Conservation (phyloP, 2,329 filamentous ascomycete species). For the Botrytis aclada region DNA sequence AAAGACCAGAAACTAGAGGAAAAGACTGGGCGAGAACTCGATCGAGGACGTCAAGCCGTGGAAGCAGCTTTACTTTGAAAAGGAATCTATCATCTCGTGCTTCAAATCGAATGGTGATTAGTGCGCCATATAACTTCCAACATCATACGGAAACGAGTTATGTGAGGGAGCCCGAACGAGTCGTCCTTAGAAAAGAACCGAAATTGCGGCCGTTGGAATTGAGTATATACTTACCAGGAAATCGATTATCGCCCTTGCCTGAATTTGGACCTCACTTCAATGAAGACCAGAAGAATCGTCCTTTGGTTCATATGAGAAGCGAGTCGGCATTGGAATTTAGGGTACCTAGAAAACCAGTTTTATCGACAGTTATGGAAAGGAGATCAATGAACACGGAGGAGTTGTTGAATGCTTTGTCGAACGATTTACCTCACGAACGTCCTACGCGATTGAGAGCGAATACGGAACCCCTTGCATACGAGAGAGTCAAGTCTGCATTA, state of each 20-base stretch:
- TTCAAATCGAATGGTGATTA: constrained; percentile 23
- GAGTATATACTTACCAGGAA: constrained; percentile 49
- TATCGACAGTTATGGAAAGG: constrained; percentile 30
- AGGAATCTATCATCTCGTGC: constrained; percentile 42
- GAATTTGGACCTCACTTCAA: constrained; percentile 43
- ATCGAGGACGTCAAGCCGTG: constrained; percentile 43
- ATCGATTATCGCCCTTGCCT: constrained; percentile 54
- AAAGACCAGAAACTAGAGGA: constrained; percentile 22
- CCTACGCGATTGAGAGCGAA: constrained; percentile 32
- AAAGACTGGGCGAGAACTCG: constrained; percentile 39
- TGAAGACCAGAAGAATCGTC: constrained; percentile 25
- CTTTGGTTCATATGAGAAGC: constrained; percentile 30
- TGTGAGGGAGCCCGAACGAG: constrained; percentile 38
- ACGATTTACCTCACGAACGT: constrained; percentile 29
- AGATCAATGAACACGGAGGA: constrained; percentile 32
- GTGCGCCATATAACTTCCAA: constrained; percentile 20
- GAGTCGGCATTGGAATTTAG: constrained; percentile 33
- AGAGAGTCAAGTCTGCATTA: constrained; percentile 36
- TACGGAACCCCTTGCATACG: constrained; percentile 35
- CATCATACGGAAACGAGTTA: constrained; percentile 16
- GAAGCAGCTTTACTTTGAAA: constrained; percentile 46
- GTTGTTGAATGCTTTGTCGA: constrained; percentile 29
- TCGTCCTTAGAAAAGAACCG: constrained; percentile 36
- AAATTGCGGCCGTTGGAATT: constrained; percentile 55
- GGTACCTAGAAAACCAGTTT: constrained; percentile 36